Conservation (phyloP, 805 yeast species). For the Debaryomyces tyrocola region DNA sequence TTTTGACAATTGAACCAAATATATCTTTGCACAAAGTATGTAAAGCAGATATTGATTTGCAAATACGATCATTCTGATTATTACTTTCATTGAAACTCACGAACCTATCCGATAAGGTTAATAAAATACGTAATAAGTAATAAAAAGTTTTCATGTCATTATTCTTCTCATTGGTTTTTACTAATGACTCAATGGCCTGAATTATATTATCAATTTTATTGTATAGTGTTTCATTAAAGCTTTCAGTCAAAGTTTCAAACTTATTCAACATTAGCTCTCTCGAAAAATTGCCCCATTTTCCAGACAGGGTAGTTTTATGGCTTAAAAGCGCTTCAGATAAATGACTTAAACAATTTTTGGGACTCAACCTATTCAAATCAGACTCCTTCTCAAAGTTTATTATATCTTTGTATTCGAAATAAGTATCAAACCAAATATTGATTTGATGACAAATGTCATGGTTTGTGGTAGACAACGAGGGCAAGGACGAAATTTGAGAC, state of each 20-base stretch:
- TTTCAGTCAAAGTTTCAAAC: conserved; percentile 10
- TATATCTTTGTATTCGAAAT: conserved; percentile 3
- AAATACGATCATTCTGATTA: neutral
- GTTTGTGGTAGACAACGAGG: conserved; percentile 3
- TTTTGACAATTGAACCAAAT: neutral
- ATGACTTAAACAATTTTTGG: conserved; percentile 3
- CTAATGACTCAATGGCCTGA: neutral
- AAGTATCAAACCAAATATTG: conserved; percentile 16
- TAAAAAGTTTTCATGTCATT: conserved; percentile 8
- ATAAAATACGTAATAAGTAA: conserved; percentile 10
- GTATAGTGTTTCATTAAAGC: conserved; percentile 11
- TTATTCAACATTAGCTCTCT: conserved; percentile 9
- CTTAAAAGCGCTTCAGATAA: conserved; percentile 2
- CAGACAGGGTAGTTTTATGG: neutral
- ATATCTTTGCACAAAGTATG: conserved; percentile 4
- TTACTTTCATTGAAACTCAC: neutral
- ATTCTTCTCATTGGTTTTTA: neutral
- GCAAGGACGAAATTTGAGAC: conserved; percentile 7
- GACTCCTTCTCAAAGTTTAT: conserved; percentile 1
- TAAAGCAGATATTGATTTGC: neutral
- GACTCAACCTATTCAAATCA: neutral
- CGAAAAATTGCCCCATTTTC: conserved; percentile 19
- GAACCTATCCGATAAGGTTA: conserved; percentile 2
- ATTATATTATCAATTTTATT: conserved; percentile 8
- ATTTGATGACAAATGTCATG: conserved; percentile 7